Percentiles rank a stretch among this genome's conserved stretches.
Evolutionary conservation across 2,329 filamentous ascomycete genomes (phyloP).

Genomic region (Pseudogymnoascus sp.): DNA sequence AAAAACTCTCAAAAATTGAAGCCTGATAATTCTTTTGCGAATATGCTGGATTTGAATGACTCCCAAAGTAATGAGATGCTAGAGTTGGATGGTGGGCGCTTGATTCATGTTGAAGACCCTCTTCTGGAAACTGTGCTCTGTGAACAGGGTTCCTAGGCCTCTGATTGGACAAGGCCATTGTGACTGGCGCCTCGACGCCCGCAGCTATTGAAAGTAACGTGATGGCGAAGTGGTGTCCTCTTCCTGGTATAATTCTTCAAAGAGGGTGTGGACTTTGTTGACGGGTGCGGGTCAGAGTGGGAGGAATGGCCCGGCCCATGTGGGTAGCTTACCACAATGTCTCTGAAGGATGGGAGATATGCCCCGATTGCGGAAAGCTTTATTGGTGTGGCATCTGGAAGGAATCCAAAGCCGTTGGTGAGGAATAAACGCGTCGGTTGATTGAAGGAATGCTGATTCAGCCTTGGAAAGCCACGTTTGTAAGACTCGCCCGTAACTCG

Average conservation of each 20-base stretch:
- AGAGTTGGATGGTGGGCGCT: slow-evolving; percentile 8
- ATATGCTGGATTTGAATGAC: slow-evolving; percentile 8
- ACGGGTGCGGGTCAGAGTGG: slow-evolving; percentile 2
- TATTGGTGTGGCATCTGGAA: not conserved
- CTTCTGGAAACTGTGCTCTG: slow-evolving; percentile 13
- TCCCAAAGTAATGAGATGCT: slow-evolving; percentile 10
- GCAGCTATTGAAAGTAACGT: slow-evolving; percentile 22
- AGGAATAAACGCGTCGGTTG: not conserved
- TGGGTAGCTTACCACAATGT: slow-evolving; percentile 4
- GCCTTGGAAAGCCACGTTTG: not conserved
- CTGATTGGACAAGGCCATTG: slow-evolving; percentile 19
- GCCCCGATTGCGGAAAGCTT: not conserved
- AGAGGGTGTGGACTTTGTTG: not conserved
- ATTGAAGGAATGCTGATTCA: not conserved
- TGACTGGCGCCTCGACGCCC: slow-evolving; percentile 15
- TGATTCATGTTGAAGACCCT: slow-evolving; percentile 10
- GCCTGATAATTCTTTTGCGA: not conserved
- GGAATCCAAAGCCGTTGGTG: not conserved
- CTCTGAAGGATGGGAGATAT: not conserved
- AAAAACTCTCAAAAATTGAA: slow-evolving; percentile 1
- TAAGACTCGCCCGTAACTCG: not conserved
- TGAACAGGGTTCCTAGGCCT: slow-evolving; percentile 18
- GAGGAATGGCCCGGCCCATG: slow-evolving; percentile 3
- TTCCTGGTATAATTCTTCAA: slow-evolving; percentile 13
- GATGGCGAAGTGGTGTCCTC: slow-evolving; percentile 22